phyloP scores from a whole-genome alignment of 352 stramenopile species.

The Globisporangium uncinulatum region DNA sequence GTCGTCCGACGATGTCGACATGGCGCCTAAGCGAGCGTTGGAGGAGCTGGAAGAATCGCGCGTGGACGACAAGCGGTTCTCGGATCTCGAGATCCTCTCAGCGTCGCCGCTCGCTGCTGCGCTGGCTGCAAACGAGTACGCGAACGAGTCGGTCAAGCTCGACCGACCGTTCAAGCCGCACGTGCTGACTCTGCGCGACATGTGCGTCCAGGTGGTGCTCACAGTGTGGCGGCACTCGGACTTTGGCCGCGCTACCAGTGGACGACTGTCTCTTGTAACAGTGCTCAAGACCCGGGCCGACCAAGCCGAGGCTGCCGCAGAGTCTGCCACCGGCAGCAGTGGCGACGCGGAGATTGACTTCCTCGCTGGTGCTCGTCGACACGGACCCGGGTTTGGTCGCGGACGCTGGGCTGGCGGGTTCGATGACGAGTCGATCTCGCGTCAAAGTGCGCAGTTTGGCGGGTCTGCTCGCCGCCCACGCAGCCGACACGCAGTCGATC shows the following conservation, averaged over 20 bases:
- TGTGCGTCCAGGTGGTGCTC: slow-evolving; percentile 53
- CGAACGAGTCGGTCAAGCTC: slow-evolving; percentile 12
- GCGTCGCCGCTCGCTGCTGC: slow-evolving; percentile 57
- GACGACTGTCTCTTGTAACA: slow-evolving; percentile 53
- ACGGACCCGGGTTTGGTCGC: slow-evolving; percentile 30
- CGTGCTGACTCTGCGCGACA: slow-evolving; percentile 49
- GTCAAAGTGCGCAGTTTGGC: slow-evolving; percentile 46
- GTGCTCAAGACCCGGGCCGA: slow-evolving; percentile 77
- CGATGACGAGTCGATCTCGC: slow-evolving; percentile 37
- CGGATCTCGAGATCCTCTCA: slow-evolving; percentile 61
- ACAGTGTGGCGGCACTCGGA: slow-evolving; percentile 53
- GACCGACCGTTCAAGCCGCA: slow-evolving; percentile 36
- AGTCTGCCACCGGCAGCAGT: neutral
- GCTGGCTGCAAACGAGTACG: slow-evolving; percentile 47
- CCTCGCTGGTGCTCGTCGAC: slow-evolving; percentile 16
- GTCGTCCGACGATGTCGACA: slow-evolving; percentile 22
- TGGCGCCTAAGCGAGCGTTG: slow-evolving; percentile 15
- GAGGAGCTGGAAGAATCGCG: neutral
- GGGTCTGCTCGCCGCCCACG: slow-evolving; percentile 14
- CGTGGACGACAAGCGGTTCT: slow-evolving; percentile 21
- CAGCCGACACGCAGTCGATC: slow-evolving; percentile 69
- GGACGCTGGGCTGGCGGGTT: slow-evolving; percentile 19
- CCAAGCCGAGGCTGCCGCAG: slow-evolving; percentile 18
- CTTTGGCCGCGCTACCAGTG: slow-evolving; percentile 32
- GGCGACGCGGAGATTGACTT: slow-evolving; percentile 27